Evolutionary conservation across 108 stramenopile genomes (phyloP).

Genomic region (Ochromonas danica): DNA sequence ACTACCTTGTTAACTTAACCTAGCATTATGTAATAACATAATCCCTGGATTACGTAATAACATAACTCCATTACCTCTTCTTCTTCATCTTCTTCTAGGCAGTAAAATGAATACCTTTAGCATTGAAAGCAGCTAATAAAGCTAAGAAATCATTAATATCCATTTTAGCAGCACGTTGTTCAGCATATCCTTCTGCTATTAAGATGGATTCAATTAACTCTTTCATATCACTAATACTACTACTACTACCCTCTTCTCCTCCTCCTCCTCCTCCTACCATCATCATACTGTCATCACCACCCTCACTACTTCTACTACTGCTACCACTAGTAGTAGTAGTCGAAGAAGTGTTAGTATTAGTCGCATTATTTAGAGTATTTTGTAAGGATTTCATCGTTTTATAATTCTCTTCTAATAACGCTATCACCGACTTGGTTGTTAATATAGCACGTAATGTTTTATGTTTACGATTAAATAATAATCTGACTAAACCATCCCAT

Average conservation of each 20-base stretch:
- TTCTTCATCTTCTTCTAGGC: no score
- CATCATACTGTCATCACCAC: constrained; percentile 9
- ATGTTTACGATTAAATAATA: constrained; percentile 82
- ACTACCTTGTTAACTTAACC: no score
- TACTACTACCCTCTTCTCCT: no score
- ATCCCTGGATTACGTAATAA: no score
- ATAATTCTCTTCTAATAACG: constrained; percentile 82
- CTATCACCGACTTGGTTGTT: constrained; percentile 71
- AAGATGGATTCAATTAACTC: constrained; percentile 76
- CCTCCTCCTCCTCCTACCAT: no score
- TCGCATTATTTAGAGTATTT: no score
- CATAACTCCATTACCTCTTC: no score
- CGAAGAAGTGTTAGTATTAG: no score
- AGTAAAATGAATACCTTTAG: constrained; percentile 83
- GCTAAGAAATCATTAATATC: constrained; percentile 92
- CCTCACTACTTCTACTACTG: no score
- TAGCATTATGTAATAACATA: no score
- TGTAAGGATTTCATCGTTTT: no score
- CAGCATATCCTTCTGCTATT: constrained; percentile 66
- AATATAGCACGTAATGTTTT: constrained; percentile 78
- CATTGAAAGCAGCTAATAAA: constrained; percentile 81
- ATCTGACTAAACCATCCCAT: constrained; percentile 94
- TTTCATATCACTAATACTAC: constrained; percentile 51
- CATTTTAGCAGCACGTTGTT: constrained; percentile 82
- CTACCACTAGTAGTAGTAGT: no score